Conservation (phyloP, 352 stramenopile genomes). For the Globisporangium barbulae region DNA sequence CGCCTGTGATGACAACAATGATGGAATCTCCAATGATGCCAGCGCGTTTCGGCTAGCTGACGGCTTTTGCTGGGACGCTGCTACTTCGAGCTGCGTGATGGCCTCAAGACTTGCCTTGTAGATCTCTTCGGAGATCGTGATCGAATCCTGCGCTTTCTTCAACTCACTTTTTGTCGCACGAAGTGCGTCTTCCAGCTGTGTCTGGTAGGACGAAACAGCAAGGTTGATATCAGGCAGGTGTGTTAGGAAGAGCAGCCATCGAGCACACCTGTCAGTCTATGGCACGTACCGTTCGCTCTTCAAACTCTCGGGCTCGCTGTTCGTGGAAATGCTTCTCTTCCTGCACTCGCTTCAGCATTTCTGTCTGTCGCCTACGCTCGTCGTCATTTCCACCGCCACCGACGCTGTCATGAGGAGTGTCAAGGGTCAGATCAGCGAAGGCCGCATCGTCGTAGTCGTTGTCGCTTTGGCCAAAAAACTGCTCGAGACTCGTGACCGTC, state of each 20-base stretch:
- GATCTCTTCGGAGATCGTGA: conserved; percentile 51
- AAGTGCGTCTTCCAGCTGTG: conserved; percentile 33
- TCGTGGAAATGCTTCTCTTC: conserved; percentile 17
- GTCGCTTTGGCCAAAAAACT: too few species aligned
- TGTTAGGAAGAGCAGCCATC: too few species aligned
- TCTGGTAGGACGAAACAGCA: conserved; percentile 12
- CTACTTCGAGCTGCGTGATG: conserved; percentile 46
- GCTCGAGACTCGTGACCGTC: neutral
- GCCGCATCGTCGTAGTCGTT: neutral
- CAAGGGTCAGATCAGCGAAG: neutral
- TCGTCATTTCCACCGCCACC: neutral
- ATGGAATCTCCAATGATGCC: neutral
- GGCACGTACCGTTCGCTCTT: neutral
- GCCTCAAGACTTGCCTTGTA: conserved; percentile 67
- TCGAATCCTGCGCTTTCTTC: conserved; percentile 30
- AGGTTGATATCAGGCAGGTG: neutral
- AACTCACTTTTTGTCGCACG: conserved; percentile 31
- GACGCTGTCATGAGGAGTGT: neutral
- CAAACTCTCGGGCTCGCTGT: neutral
- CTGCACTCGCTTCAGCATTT: conserved; percentile 18
- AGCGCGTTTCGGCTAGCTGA: neutral
- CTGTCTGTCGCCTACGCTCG: neutral
- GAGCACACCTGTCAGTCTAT: neutral
- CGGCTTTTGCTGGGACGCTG: neutral
- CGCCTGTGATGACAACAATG: neutral